Evolutionary conservation across 2,329 filamentous ascomycete species (phyloP).

Genomic region (Ascochyta fabae): DNA sequence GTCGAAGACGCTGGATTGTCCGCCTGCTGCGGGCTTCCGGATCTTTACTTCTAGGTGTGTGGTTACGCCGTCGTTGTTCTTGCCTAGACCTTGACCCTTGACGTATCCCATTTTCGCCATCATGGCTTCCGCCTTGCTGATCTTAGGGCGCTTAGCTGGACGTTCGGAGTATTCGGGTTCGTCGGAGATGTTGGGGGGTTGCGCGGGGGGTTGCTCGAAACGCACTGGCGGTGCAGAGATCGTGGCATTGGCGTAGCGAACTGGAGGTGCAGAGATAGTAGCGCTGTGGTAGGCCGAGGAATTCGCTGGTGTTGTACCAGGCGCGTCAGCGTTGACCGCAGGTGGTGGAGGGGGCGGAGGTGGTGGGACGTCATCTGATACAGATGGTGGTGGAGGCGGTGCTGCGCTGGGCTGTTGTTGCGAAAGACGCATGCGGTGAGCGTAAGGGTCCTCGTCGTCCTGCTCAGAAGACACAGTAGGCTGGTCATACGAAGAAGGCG

Average conservation of each 20-base stretch:
- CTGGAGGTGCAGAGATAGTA: conserved; percentile 77
- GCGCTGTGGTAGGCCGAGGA: conserved; percentile 45
- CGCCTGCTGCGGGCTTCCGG: conserved; percentile 27
- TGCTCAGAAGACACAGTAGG: conserved; percentile 30
- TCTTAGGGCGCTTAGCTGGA: conserved; percentile 47
- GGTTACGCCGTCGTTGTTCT: conserved; percentile 79
- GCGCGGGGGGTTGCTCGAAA: conserved; percentile 57
- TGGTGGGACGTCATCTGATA: conserved; percentile 20
- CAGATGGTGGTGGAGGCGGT: conserved; percentile 22
- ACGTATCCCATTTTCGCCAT: conserved; percentile 96
- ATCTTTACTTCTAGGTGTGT: conserved; percentile 75
- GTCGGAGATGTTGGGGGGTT: conserved; percentile 19
- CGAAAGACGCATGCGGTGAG: conserved; percentile 29
- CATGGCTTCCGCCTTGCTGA: conserved; percentile 72
- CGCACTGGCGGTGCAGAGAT: conserved; percentile 82
- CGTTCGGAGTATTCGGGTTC: conserved; percentile 32
- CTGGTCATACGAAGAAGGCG: conserved; percentile 48
- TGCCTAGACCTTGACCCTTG: conserved; percentile 85
- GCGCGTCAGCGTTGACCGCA: conserved; percentile 57
- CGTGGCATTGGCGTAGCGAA: conserved; percentile 71
- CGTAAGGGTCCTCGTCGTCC: conserved; percentile 27
- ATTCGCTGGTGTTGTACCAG: conserved; percentile 19
- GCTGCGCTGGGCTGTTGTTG: conserved; percentile 18
- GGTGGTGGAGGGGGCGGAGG: conserved; percentile 51
- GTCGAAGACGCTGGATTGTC: conserved; percentile 27